Evolutionary conservation across 495 filamentous ascomycete genomes (phyloP), one percentile per base, ranked within the genome.

Genomic region (Penicillium parvum): DNA sequence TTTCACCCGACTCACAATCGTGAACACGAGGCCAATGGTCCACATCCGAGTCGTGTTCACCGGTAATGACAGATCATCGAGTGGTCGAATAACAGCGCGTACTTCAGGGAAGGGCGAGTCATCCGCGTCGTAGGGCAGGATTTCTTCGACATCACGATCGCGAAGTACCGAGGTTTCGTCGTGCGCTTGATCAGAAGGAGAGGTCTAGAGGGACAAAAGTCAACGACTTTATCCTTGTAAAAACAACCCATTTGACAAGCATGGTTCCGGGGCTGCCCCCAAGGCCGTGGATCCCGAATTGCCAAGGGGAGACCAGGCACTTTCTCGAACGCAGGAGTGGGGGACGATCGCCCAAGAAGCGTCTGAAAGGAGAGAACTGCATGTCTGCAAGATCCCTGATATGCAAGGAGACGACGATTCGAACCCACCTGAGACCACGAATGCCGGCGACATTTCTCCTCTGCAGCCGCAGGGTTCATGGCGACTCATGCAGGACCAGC

Each of bases 81-180:
- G 78, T 40, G 80, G 58, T 16, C 43, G 49, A 10, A 67, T 63
- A 44, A 69, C 63, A 17, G 66, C 63, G 21, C 60, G 68, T 18
- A 65, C 85, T 60, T 88, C 81, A 20, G 82, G 81, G 46, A 85
- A 88, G 11, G 83, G 83, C 33, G 82, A 86, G 49, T 88, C 74
- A 33, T 85, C 78, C 36, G 77, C 70, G 26, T 71, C 66, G 36
- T 65, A 69, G 7, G 67, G 60, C 10, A 72, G 57, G 32, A 64
- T 62, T 34, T 60, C 40, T 20, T 63, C 53, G 8, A 64, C 66
- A 53, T 69, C 64, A 19, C 53, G 45, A 44, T 72, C 68, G 29
- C 52, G 53, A n/a, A 72, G 53, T 22, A 69, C 38, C 20, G 37
- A 40, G 27, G 45, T 40, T 1, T 57, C 52, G 25, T 49, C 49